Conservation (phyloP, 2,329 filamentous ascomycete genomes). For the Torrubiella hemipterigena region DNA sequence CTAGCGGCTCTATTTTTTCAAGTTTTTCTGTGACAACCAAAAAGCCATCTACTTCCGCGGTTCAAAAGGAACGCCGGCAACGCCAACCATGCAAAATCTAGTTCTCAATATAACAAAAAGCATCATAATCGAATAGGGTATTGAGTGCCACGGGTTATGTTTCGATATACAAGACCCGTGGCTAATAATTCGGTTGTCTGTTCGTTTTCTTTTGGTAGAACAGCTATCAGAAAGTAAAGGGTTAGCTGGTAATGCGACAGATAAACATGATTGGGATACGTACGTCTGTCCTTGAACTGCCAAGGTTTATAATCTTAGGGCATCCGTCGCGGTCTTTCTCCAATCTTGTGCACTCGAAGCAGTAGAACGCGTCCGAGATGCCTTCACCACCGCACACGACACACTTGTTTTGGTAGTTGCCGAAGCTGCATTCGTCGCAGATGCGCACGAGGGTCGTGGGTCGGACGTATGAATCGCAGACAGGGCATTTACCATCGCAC, state of each 20-base stretch:
- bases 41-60: background rate
- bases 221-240: constrained; percentile 24
- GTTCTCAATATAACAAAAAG: background rate
- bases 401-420: constrained; percentile 99
- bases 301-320: constrained; percentile 98
- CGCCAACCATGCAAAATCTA: constrained; percentile 2
- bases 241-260: background rate
- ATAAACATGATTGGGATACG: constrained; percentile 16
- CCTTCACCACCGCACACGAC: constrained; percentile 97
- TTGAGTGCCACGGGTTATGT: too few species aligned
- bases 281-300: constrained; percentile 89
- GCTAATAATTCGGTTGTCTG: constrained; percentile 44
- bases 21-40: too few species aligned
- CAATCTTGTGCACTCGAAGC: constrained; percentile 92
- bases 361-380: constrained; percentile 97
- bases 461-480: constrained; percentile 97
- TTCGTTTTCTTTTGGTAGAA: constrained; percentile 59
- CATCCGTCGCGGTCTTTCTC: constrained; percentile 97
- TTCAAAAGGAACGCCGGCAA: constrained; percentile 3
- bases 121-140: too few species aligned
- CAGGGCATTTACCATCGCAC: constrained; percentile 98
- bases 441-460: constrained; percentile 95
- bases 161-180: too few species aligned
- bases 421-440: constrained; percentile 98
- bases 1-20: background rate